Evolutionary conservation across 495 filamentous ascomycete species (phyloP).

Genomic region (Alectoria sarmentosa): DNA sequence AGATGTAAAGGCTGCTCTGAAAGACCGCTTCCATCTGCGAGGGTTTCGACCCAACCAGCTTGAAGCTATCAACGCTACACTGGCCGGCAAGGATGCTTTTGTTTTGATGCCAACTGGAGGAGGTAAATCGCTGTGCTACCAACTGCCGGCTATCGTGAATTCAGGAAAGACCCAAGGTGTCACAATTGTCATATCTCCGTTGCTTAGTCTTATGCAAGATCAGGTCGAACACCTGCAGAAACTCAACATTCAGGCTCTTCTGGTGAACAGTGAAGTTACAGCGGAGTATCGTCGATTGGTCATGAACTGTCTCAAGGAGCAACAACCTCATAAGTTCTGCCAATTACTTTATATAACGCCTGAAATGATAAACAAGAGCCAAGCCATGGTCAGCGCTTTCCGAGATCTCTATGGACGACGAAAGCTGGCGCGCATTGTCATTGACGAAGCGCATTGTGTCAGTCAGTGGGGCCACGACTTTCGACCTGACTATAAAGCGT

Average conservation of each 20-base stretch:
- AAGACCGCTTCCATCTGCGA: slow-evolving; percentile 70
- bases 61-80: slow-evolving; percentile 89
- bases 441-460: slow-evolving; percentile 97
- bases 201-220: slow-evolving; percentile 94
- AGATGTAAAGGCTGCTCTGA: slow-evolving; percentile 72
- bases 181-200: slow-evolving; percentile 88
- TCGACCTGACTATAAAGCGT: slow-evolving; percentile 86
- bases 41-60: slow-evolving; percentile 90
- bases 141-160: slow-evolving; percentile 79
- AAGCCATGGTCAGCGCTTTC: slow-evolving; percentile 52
- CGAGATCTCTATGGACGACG: slow-evolving; percentile 52
- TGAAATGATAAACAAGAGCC: slow-evolving; percentile 86
- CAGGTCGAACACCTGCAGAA: slow-evolving; percentile 74
- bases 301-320: slow-evolving; percentile 49
- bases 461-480: slow-evolving; percentile 99
- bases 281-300: slow-evolving; percentile 51
- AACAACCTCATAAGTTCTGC: slow-evolving; percentile 57
- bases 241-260: slow-evolving; percentile 68
- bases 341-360: slow-evolving; percentile 92
- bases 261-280: slow-evolving; percentile 69
- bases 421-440: slow-evolving; percentile 82
- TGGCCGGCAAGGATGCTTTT: slow-evolving; percentile 81
- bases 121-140: slow-evolving; percentile 95
- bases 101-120: slow-evolving; percentile 97
- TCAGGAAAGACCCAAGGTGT: slow-evolving; percentile 77